Percentiles rank a stretch among this genome's conserved stretches.
Evolutionary conservation across 208 protist species (phyloP).

Genomic region (Leishmania tropica): DNA sequence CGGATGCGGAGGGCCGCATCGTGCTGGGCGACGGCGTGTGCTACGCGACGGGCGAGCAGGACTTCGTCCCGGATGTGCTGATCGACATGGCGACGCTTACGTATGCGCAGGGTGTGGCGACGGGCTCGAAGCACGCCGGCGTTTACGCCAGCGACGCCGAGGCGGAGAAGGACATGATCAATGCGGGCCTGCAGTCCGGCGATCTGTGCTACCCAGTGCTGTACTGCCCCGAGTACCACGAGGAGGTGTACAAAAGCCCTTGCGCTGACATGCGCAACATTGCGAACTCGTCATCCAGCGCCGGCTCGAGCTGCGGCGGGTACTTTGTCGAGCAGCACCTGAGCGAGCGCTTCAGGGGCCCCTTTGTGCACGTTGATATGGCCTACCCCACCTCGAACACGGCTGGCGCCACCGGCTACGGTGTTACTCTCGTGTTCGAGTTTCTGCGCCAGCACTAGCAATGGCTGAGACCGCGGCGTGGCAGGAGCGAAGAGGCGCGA

Average conservation of each 20-base stretch:
- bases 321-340: conserved; percentile 79
- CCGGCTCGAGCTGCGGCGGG: conserved; percentile 72
- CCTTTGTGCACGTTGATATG: conserved; percentile 86
- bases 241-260: conserved; percentile 61
- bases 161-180: conserved; percentile 56
- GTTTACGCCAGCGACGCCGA: conserved; percentile 72
- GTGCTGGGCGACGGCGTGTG: conserved; percentile 87
- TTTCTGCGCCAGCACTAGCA: no score
- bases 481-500: no score
- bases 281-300: conserved; percentile 53
- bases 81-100: conserved; percentile 93
- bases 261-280: conserved; percentile 82
- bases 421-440: no score
- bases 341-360: conserved; percentile 65
- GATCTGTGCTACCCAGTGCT: conserved; percentile 85
- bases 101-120: conserved; percentile 87
- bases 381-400: conserved; percentile 81
- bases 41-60: conserved; percentile 70
- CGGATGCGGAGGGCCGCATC: conserved; percentile 90
- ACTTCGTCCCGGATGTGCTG: conserved; percentile 75
- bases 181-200: conserved; percentile 53
- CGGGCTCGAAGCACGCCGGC: conserved; percentile 75
- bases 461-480: no score
- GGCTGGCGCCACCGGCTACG: no score
- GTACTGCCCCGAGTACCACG: conserved; percentile 87